Base-by-base conservation (phyloP, 345 rosid genomes). In the Moringa oleifera region DNA sequence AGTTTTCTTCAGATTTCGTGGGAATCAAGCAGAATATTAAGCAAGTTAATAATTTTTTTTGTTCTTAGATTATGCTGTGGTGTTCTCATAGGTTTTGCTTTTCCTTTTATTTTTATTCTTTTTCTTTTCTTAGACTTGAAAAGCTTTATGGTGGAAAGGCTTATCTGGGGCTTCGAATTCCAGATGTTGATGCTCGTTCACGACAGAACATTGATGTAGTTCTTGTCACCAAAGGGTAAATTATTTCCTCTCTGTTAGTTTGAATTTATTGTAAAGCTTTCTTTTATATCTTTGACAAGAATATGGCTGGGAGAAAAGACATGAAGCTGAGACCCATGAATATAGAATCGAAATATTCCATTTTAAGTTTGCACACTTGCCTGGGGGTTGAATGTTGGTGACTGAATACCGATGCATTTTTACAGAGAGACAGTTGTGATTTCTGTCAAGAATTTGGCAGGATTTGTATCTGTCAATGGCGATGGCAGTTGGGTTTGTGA, bases 401-500 rank as follows among this genome's bases (percentile, higher is more conserved):
- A 28, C 33, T 28, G 3, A n/a, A n/a, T n/a, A n/a, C 17, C 58
- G 17, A 22, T 25, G 5, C 17, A 45, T 65, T 61, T 50, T 4
- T 67, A 10, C 83, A 91, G 95, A 65, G 86, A 90, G 75, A 82
- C 76, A 57, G 74, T 79, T 64, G 91, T 93, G 73, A 47, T 90
- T n/a, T 65, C 83, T 71, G 97, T 93, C 20, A 83, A 82, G 80
- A 86, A 90, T 83, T 53, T 90, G 20, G 64, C 94, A 0, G 98
- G 97, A 20, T 74, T 83, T 52, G 86, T 83, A 46, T 72, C 94
- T 2, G 69, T 93, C 18, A 73, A 62, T 25, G 73, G 76, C 16
- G 89, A 88, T 78, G 96, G 96, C 49, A 84, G 82, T 80, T 94
- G 97, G 97, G 76, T 79, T 69, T 83, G 85, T 72, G 80, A 83